Percentiles rank a stretch among this genome's conserved stretches.
These are phyloP conservation scores for Acacia confusa DNA, from an alignment of 306 rosid genomes.

Conservation along the genomic window DNA sequence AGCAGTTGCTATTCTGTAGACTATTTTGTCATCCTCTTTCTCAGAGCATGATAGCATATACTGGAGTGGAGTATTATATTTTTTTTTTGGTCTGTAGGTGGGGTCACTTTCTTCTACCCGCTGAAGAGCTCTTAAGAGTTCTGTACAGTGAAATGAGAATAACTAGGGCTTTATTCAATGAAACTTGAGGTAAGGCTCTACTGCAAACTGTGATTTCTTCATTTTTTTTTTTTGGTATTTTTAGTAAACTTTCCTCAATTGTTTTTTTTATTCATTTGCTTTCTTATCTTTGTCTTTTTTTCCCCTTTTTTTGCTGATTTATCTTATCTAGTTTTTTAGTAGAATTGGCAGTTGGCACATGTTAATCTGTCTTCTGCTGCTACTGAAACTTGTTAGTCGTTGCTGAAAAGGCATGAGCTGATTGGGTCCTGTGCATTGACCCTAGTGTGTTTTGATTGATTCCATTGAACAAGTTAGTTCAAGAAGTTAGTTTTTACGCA, in stretches of 20 bases:
- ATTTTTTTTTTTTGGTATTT: neutral
- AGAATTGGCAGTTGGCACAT: neutral
- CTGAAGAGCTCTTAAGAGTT: neutral
- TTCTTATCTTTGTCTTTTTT: conserved; percentile 6
- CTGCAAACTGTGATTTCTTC: conserved; percentile 16
- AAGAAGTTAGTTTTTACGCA: neutral
- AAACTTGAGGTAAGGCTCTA: conserved; percentile 38
- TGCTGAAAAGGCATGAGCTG: neutral
- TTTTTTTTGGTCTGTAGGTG: conserved; percentile 6
- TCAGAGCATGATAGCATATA: conserved; percentile 30
- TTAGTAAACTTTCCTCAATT: conserved; percentile 22
- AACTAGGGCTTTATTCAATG: conserved; percentile 24
- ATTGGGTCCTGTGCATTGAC: neutral
- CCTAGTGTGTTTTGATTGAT: neutral
- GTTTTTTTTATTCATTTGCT: conserved; percentile 5
- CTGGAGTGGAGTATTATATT: conserved; percentile 14
- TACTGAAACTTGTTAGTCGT: neutral
- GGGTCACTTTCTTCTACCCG: neutral
- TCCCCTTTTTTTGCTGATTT: neutral
- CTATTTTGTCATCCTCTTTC: neutral
- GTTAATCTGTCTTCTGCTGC: conserved; percentile 20
- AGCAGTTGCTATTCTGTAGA: conserved; percentile 16
- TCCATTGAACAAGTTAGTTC: neutral
- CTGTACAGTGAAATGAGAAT: conserved; percentile 15
- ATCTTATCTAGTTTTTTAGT: neutral